Conservation (phyloP, 768 basidiomycete species). For the Myochromella boudieri region DNA sequence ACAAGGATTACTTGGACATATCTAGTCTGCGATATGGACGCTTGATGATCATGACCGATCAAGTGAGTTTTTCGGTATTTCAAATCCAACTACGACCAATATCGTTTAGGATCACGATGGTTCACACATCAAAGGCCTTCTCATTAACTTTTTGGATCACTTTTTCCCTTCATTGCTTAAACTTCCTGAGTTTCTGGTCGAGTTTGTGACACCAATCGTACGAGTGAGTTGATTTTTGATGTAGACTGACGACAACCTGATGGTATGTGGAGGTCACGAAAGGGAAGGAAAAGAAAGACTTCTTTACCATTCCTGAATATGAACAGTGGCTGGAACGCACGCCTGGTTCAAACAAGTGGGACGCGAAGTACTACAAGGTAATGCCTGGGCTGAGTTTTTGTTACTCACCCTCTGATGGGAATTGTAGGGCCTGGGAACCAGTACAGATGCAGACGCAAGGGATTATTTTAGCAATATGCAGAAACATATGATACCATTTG, state of each 20-base stretch:
- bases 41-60: constrained; percentile 99
- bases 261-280: constrained; percentile 59
- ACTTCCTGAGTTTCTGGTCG: constrained; percentile 89
- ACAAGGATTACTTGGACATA: constrained; percentile 77
- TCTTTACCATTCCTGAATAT: constrained; percentile 97
- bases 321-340: constrained; percentile 88
- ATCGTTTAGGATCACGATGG: constrained; percentile 90
- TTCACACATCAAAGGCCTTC: constrained; percentile 99
- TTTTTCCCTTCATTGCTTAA: constrained; percentile 94
- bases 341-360: constrained; percentile 78
- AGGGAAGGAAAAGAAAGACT: constrained; percentile 76
- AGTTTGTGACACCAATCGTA: constrained; percentile 98
- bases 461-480: constrained; percentile 91
- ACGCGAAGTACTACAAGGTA: constrained; percentile 96
- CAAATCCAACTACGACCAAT: neutral
- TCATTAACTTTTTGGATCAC: constrained; percentile 97
- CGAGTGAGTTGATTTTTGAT: constrained; percentile 77
- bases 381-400: constrained; percentile 15
- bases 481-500: constrained; percentile 94
- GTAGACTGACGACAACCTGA: no score
- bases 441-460: constrained; percentile 83
- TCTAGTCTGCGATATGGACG: constrained; percentile 84
- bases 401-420: constrained; percentile 2
- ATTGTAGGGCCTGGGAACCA: constrained; percentile 90
- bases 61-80: constrained; percentile 49